Evolutionary conservation across 2,329 filamentous ascomycete species (phyloP), one percentile per base, ranked within the genome.

Genomic region (Diaporthe ampelina): DNA sequence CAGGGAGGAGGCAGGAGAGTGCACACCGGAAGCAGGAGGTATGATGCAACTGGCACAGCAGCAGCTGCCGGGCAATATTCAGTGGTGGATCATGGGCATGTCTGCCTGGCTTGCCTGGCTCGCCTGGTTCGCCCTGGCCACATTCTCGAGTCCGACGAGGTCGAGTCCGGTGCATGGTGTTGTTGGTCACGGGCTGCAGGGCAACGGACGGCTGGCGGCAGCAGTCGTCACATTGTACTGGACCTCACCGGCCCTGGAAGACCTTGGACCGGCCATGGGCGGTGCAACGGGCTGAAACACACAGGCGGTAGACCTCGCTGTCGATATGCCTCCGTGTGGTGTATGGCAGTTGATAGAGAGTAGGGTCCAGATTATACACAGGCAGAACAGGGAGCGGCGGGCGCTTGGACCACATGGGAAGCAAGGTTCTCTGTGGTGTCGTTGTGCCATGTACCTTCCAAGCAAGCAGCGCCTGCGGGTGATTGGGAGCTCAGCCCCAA

Each of bases 131-230:
- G 21, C 21, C 45, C 45, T 50, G 63, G 63, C 63, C 63, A 68
- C 32, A n/a, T n/a, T 15, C 29, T 54, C 29, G 45, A 52, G 45
- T 59, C 56, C 29, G 43, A n/a, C 56, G 69, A 50, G 54, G 40
- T 59, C 69, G 69, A 61, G 45, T 72, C 57, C 35, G 40, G 32
- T 19, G 52, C 40, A 43, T 50, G 52, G 26, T 50, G 69, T 54
- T 32, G 56, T 24, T 61, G 43, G 70, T 40, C 15, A 32, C 15
- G 21, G 40, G 63, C 24, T 54, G 63, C 63, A 54, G 52, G 32
- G 32, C 26, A 48, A 54, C 17, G 8, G 35, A 61, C 70, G 70
- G 70, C 57, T 72, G 58, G 56, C 43, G 24, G 70, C 70, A 61
- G 57, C 45, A 43, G 35, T 72, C 29, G 57, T 40, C 57, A 65